Base-by-base conservation (phyloP, 345 rosid species). In the Gossypium bickii region DNA sequence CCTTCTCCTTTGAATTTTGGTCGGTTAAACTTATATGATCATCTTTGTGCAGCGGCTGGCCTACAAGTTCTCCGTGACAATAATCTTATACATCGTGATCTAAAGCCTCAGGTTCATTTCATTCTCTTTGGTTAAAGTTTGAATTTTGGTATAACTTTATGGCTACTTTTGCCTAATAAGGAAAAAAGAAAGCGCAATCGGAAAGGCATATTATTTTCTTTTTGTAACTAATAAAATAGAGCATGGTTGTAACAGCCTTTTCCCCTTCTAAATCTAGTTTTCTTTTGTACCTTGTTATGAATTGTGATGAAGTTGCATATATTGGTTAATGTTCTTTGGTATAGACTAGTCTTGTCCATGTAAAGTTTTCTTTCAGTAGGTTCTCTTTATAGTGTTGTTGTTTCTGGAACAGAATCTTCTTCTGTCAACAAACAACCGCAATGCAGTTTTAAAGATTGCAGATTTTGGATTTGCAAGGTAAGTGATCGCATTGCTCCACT, bases 401-500 rank as follows among this genome's bases (percentile, higher is more conserved):
- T 82, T 87, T 75, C 27, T 10, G 7, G 48, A 49, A 78, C 97
- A 95, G 99, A 95, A 95, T 84, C 99, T 95, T 83, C 97, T 95
- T 73, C 94, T 95, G 67, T 86, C 90, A 75, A 81, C 89, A 73
- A 89, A 79, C 65, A 90, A 87, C 20, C 67, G 83, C 64, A 82
- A 76, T 76, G 88, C 93, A 60, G 84, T 79, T 77, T 76, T 95
- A 83, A 95, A 91, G 92, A 93, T 95, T 78, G 99, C 98, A 10
- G 99, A 95, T 81, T 95, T 95, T 86, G 99, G 99, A 82, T 95
- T 95, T 87, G 99, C 99, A 65, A 93, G 99, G 99, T 93, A 86
- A 76, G 49, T 77, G 18, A 60, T 71, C 61, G 66, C 71, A 20
- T 51, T 77, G 43, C 11, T 17, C 57, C 52, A 18, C 38, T 13